Base-by-base conservation (phyloP, 2,329 filamentous ascomycete species). In the Penicillium sp. region DNA sequence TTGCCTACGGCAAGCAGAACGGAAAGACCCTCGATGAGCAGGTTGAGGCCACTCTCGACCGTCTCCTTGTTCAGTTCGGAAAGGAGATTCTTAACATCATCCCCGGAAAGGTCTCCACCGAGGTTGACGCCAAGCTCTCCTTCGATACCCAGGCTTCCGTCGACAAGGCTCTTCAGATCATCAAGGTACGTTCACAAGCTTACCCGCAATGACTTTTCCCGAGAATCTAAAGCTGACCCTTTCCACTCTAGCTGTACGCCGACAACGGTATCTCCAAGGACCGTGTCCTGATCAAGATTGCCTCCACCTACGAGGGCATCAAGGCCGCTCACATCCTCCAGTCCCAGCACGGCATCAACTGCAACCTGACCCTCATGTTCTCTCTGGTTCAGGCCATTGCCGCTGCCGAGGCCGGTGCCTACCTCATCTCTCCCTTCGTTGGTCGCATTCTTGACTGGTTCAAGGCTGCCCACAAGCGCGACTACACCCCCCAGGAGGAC, bases 361-460 rank as follows among this genome's bases (percentile, higher is more conserved):
- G 86, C 88, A 99, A 99, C 87, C 82, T 99, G 77, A 99, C 94
- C 64, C 91, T 99, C 77, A 93, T 99, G 89, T 99, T 99, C 89
- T 97, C 93, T 49, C 83, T 89, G 64, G 85, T 89, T 67, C 94
- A 99, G 85, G 94, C 94, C 74, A 96, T 97, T 72, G 93, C 90
- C 68, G 93, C 90, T 73, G 94, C 94, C 62, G 94, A 99, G 85
- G 94, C 94, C 68, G 87, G 86, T 73, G 92, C 93, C 71, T 97
- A 90, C 89, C 90, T 99, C 76, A 97, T 99, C 83, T 97, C 94
- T 50, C 94, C 94, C 78, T 99, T 97, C 82, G 94, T 99, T 70
- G 94, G 94, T 78, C 93, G 94, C 77, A 99, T 99, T 76, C 90
- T 99, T 69, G 94, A 99, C 83, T 99, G 93, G 93, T 97, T 89